These are phyloP conservation scores for Volvariella surrecta DNA, from an alignment of 1,284 basidiomycete species.

Conservation along the genomic window DNA sequence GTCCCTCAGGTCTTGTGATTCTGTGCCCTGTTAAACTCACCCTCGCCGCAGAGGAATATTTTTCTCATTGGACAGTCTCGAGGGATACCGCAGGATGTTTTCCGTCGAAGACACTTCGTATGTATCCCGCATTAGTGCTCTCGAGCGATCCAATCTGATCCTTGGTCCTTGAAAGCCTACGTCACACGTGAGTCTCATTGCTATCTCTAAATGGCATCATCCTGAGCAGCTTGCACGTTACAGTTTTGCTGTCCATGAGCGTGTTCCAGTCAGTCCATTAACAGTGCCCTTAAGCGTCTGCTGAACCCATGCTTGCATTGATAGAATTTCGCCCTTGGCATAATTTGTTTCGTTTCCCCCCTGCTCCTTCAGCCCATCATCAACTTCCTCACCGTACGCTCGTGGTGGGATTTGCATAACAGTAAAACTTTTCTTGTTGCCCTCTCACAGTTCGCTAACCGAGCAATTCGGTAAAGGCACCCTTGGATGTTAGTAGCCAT, in stretches of 20 bases:
- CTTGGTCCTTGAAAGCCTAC: conserved; percentile 22
- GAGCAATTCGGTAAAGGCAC: conserved; percentile 28
- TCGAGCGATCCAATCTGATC: conserved; percentile 5
- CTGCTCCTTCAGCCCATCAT: conserved; percentile 59
- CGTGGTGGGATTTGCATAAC: conserved; percentile 86
- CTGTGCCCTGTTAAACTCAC: conserved; percentile 5
- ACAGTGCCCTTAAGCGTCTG: no score
- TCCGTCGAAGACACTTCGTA: conserved; percentile 75
- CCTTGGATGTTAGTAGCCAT: conserved; percentile 53
- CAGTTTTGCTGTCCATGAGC: conserved; percentile 76
- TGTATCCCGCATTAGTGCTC: conserved; percentile 16
- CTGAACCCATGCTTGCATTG: no score
- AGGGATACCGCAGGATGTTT: conserved; percentile 82
- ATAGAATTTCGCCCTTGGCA: conserved; percentile 49
- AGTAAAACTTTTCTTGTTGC: conserved; percentile 24
- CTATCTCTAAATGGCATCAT: no score
- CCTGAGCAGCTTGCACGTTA: conserved; percentile 20
- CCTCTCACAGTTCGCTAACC: conserved; percentile 4
- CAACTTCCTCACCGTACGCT: conserved; percentile 64
- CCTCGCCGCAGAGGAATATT: conserved; percentile 49
- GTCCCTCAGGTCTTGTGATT: conserved; percentile 18
- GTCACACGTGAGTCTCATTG: conserved; percentile 46
- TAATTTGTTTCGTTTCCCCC: conserved; percentile 67
- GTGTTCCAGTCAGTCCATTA: conserved; percentile 62
- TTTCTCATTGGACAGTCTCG: conserved; percentile 59